phyloP scores from a whole-genome alignment of 179 eudicot species.

The Camellia oleifera region DNA sequence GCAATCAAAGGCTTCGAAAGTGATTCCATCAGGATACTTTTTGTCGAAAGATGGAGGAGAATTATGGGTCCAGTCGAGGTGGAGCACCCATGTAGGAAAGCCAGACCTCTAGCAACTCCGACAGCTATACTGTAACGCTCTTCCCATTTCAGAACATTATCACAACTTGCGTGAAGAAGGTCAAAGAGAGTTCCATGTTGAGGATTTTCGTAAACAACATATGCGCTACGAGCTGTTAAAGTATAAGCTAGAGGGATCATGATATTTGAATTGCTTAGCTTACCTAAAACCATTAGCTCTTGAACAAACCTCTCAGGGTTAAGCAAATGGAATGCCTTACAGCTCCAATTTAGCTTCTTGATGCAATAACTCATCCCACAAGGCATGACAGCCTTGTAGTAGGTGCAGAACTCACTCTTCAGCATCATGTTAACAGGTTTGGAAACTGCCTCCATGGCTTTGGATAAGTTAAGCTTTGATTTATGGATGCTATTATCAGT shows the following conservation, averaged over 20 bases:
- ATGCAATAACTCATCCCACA: slow-evolving; percentile 59
- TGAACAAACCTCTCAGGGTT: slow-evolving; percentile 49
- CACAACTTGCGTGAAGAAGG: slow-evolving; percentile 42
- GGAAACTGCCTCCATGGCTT: slow-evolving; percentile 59
- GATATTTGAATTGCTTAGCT: slow-evolving; percentile 66
- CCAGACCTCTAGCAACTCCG: slow-evolving; percentile 76
- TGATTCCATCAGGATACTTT: slow-evolving; percentile 57
- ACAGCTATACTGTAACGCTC: slow-evolving; percentile 74
- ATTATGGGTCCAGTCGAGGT: slow-evolving; percentile 48
- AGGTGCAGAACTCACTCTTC: slow-evolving; percentile 59
- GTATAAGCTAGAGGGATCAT: slow-evolving; percentile 81
- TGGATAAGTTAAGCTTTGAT: slow-evolving; percentile 59
- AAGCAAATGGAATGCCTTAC: slow-evolving; percentile 48
- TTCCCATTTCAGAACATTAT: slow-evolving; percentile 57
- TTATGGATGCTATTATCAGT: slow-evolving; percentile 48
- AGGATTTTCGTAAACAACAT: slow-evolving; percentile 59
- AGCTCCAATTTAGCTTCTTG: slow-evolving; percentile 70
- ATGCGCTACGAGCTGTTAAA: slow-evolving; percentile 53
- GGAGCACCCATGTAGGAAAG: slow-evolving; percentile 64
- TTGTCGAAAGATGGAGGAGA: slow-evolving; percentile 69
- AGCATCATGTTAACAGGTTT: slow-evolving; percentile 37
- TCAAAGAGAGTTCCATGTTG: slow-evolving; percentile 59
- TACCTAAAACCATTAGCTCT: slow-evolving; percentile 57
- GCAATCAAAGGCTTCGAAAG: slow-evolving; percentile 67
- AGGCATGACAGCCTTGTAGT: slow-evolving; percentile 73